Conservation (phyloP, 75 land plant species). For the Sequoiadendron giganteum region DNA sequence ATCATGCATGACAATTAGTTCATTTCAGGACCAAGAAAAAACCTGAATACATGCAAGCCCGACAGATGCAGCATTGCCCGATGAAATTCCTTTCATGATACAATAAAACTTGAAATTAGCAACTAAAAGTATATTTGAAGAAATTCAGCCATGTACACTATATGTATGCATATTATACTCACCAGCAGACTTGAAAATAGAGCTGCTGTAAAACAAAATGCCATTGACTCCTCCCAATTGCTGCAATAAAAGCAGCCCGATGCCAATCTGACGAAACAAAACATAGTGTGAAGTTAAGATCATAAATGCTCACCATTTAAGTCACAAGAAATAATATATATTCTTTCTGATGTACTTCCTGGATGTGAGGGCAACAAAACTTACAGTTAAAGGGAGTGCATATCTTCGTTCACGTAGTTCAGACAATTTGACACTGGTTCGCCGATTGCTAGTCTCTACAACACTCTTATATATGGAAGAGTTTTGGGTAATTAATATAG, state of each 20-base stretch:
- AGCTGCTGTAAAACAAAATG: constrained; percentile 77
- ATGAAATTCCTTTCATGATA: constrained; percentile 21
- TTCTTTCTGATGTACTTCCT: background rate
- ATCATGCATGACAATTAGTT: constrained; percentile 4
- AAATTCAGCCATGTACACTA: background rate
- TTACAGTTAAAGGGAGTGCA: constrained; percentile 18
- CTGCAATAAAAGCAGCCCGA: constrained; percentile 79
- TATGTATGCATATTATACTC: background rate
- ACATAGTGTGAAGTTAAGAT: background rate
- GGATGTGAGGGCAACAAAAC: background rate
- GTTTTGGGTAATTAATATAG: background rate
- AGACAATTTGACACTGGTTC: background rate
- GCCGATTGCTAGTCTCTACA: constrained; percentile 3
- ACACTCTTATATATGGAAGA: background rate
- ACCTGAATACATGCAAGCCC: constrained; percentile 80
- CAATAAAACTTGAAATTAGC: background rate
- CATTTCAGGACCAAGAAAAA: background rate
- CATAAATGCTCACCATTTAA: background rate
- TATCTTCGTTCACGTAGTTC: constrained; percentile 11
- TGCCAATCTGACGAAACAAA: constrained; percentile 59
- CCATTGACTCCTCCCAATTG: constrained; percentile 91
- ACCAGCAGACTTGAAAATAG: constrained; percentile 90
- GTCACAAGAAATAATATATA: background rate
- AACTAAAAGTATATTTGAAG: background rate
- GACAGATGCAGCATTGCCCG: constrained; percentile 51